Percentiles rank a stretch among this genome's conserved stretches.
Evolutionary conservation across 73 alveolate genomes (phyloP).

Genomic region (Tetrahymena malaccensis): DNA sequence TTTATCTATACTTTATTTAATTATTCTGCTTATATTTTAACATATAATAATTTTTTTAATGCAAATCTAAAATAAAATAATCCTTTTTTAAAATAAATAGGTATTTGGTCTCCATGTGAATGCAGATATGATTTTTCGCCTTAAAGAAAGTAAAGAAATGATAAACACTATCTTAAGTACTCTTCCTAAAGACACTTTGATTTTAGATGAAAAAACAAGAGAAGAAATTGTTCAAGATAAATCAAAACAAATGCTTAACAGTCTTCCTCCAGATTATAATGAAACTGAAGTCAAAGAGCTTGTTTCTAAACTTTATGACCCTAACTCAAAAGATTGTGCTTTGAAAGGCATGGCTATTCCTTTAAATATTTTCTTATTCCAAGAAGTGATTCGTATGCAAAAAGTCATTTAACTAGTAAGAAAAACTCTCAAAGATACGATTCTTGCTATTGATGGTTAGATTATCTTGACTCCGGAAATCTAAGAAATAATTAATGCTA

Average conservation of each 20-base stretch:
- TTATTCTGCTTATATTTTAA: neutral
- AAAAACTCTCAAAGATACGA: slow-evolving; percentile 78
- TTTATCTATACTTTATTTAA: neutral
- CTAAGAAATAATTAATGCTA: slow-evolving; percentile 80
- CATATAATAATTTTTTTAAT: neutral
- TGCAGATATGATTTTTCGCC: slow-evolving; percentile 98
- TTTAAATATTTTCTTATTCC: slow-evolving; percentile 96
- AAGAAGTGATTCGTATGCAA: slow-evolving; percentile 89
- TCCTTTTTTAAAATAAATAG: neutral
- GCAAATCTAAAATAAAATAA: neutral
- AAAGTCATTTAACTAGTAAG: slow-evolving; percentile 81
- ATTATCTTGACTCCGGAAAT: slow-evolving; percentile 99
- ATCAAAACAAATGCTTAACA: slow-evolving; percentile 52
- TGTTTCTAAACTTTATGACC: slow-evolving; percentile 71
- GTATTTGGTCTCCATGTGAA: slow-evolving; percentile 98
- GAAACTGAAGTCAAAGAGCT: slow-evolving; percentile 88
- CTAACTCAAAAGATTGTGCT: slow-evolving; percentile 63
- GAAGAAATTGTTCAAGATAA: slow-evolving; percentile 61
- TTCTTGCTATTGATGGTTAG: slow-evolving; percentile 98
- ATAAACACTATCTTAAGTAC: slow-evolving; percentile 96
- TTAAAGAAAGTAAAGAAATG: slow-evolving; percentile 97
- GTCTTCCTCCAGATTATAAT: slow-evolving; percentile 88
- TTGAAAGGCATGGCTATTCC: slow-evolving; percentile 98
- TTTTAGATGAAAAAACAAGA: slow-evolving; percentile 96
- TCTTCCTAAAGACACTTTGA: slow-evolving; percentile 99